Conservation (phyloP, 2,329 filamentous ascomycete genomes). For the Fusarium pseudonygamai region DNA sequence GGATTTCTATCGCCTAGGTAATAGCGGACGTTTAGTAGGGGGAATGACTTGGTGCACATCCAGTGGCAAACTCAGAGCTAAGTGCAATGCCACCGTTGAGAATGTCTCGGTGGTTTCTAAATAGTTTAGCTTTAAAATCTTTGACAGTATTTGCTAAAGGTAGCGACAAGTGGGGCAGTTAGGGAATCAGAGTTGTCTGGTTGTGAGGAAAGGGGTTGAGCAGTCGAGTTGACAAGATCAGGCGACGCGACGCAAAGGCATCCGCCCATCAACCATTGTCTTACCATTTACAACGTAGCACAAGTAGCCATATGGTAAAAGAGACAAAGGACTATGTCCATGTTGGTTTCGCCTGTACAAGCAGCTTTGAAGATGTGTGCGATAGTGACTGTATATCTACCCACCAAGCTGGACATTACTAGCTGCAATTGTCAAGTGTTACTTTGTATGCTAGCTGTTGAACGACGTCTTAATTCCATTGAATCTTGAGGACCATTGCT, state of each 20-base stretch:
- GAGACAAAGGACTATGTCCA: constrained; percentile 8
- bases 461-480: background rate
- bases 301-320: constrained; percentile 11
- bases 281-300: background rate
- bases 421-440: background rate
- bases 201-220: background rate
- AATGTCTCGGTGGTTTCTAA: background rate
- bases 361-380: background rate
- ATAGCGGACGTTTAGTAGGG: background rate
- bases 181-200: background rate
- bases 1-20: background rate
- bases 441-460: background rate
- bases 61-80: background rate
- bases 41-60: background rate
- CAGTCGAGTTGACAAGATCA: constrained; percentile 5
- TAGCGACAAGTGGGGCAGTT: background rate
- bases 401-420: background rate
- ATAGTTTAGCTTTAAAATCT: constrained; percentile 5
- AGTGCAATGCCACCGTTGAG: constrained; percentile 3
- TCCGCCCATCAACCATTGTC: constrained; percentile 16
- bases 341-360: background rate
- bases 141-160: constrained; percentile 23
- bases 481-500: background rate
- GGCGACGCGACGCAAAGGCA: constrained; percentile 16
- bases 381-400: background rate